Conservation (phyloP, 441 rosid genomes). For the Syzygium syzygioides region DNA sequence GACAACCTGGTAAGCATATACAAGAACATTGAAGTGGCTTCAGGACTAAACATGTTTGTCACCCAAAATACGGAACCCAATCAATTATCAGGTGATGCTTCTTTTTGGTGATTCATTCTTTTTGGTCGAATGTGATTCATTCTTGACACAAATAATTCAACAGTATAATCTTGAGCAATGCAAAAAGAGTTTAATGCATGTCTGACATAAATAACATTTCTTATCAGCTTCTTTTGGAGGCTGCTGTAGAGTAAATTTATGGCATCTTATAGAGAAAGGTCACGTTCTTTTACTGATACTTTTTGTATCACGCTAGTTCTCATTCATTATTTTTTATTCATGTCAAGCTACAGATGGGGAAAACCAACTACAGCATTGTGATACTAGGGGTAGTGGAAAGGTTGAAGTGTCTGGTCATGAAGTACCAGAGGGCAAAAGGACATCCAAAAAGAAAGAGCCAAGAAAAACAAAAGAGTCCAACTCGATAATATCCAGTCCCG, state of each 20-base stretch:
- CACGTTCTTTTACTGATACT: not conserved
- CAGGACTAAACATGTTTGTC: slow-evolving; percentile 55
- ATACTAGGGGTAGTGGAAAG: slow-evolving; percentile 1
- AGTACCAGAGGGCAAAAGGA: slow-evolving; percentile 10
- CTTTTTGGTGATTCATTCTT: not conserved
- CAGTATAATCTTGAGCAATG: not conserved
- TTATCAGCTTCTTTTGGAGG: not conserved
- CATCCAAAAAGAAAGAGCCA: slow-evolving; percentile 16
- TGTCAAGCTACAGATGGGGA: slow-evolving; percentile 27
- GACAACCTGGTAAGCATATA: slow-evolving; percentile 83
- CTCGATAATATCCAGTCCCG: slow-evolving; percentile 17
- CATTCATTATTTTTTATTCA: not conserved
- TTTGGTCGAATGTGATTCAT: too few relatives aligned
- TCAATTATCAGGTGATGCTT: slow-evolving; percentile 38
- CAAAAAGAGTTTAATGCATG: not conserved
- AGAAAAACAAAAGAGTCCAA: slow-evolving; percentile 18
- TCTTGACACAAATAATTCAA: not conserved
- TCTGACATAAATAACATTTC: not conserved
- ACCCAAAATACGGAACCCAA: slow-evolving; percentile 35
- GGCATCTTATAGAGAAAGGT: not conserved
- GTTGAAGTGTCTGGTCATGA: slow-evolving; percentile 14
- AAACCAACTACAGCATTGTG: slow-evolving; percentile 16
- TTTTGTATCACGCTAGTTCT: not conserved
- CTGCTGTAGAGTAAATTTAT: not conserved
- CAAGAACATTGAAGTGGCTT: slow-evolving; percentile 86